Evolutionary conservation across 83 land plant species (phyloP).

Genomic region (Diphasiastrum complanatum): DNA sequence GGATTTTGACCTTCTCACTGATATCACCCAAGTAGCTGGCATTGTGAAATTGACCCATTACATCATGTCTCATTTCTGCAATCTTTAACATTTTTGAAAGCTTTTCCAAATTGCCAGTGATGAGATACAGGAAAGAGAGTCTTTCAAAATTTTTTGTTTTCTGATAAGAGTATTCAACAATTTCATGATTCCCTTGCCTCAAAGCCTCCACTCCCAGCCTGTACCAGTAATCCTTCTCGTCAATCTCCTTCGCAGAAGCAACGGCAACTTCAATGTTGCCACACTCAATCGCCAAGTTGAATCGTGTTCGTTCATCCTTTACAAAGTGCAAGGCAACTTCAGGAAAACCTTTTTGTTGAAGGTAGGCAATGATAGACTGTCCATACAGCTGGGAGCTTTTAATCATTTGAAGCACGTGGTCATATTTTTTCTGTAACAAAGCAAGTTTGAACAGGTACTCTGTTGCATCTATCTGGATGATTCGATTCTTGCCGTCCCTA

Average conservation of each 20-base stretch:
- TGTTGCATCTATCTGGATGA: slow-evolving; percentile 48
- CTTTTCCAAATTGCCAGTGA: slow-evolving; percentile 64
- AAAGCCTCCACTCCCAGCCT: slow-evolving; percentile 63
- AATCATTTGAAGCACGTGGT: slow-evolving; percentile 62
- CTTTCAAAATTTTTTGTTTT: slow-evolving; percentile 70
- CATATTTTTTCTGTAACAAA: slow-evolving; percentile 50
- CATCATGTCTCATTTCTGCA: slow-evolving; percentile 63
- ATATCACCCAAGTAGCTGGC: slow-evolving; percentile 69
- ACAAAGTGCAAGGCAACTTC: slow-evolving; percentile 74
- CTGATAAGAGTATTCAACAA: slow-evolving; percentile 70
- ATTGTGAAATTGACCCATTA: slow-evolving; percentile 72
- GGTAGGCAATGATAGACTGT: slow-evolving; percentile 64
- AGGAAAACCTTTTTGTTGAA: slow-evolving; percentile 74
- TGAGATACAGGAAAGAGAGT: slow-evolving; percentile 57
- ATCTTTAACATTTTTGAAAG: slow-evolving; percentile 64
- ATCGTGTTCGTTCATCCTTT: slow-evolving; percentile 55
- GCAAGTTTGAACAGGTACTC: slow-evolving; percentile 58
- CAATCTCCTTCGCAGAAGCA: slow-evolving; percentile 65
- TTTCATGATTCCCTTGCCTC: slow-evolving; percentile 64
- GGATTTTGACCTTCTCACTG: slow-evolving; percentile 44
- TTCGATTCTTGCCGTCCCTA: slow-evolving; percentile 56
- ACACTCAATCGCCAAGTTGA: slow-evolving; percentile 65
- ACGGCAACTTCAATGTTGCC: slow-evolving; percentile 66
- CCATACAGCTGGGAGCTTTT: slow-evolving; percentile 59
- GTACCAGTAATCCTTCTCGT: slow-evolving; percentile 71